A percentile compares a stretch with the other conserved stretches of the same genome.
Conservation (phyloP, 768 basidiomycete genomes). For the Suillus weaverae region DNA sequence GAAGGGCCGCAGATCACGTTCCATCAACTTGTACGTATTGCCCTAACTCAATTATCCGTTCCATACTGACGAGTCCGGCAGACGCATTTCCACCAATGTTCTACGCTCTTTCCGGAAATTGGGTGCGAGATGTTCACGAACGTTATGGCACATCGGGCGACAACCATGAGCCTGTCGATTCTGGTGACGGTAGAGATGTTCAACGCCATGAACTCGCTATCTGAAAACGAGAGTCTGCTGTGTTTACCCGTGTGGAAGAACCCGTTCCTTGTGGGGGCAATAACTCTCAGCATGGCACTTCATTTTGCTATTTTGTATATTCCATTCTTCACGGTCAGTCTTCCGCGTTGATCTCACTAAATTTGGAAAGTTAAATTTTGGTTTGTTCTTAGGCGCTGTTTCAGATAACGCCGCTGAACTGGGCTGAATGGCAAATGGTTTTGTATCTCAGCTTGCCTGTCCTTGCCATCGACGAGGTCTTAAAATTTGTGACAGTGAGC, state of each 20-base stretch:
- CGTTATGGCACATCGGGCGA: conserved; percentile 80
- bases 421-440: conserved; percentile 94
- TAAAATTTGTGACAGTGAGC: conserved; percentile 81
- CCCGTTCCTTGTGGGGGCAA: conserved; percentile 86
- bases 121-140: conserved; percentile 97
- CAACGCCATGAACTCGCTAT: conserved; percentile 97
- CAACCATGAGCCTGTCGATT: conserved; percentile 95
- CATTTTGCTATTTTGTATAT: conserved; percentile 97
- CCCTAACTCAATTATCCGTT: neutral
- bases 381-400: conserved; percentile 62
- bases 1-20: conserved; percentile 93
- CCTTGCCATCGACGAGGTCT: conserved; percentile 81
- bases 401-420: conserved; percentile 92
- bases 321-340: conserved; percentile 88
- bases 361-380: neutral
- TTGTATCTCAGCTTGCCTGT: conserved; percentile 87
- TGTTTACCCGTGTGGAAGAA: conserved; percentile 93
- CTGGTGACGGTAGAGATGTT: conserved; percentile 97
- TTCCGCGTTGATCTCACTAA: neutral
- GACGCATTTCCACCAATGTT: conserved; percentile 97
- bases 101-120: conserved; percentile 78
- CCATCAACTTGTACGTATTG: conserved; percentile 77
- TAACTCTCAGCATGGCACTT: conserved; percentile 86
- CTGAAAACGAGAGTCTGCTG: conserved; percentile 93
- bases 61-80: conserved; percentile 31